Base-by-base conservation (phyloP, 805 yeast species). In the Candida corydali region DNA sequence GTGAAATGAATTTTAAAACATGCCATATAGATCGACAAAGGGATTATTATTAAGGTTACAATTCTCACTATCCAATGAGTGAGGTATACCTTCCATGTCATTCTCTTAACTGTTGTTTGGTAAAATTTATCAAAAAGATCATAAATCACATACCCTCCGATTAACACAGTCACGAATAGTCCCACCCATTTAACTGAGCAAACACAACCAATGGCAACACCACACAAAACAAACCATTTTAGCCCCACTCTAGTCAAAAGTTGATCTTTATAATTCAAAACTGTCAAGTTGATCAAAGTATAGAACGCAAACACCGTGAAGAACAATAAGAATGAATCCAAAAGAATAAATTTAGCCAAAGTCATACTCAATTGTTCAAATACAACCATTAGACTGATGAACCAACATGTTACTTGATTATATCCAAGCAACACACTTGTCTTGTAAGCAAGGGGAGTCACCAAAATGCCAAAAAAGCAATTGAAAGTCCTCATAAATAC, bases 181-280 rank as follows among this genome's bases (percentile, higher is more conserved):
- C 95, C 95, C 11, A 85, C 95, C 93, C 89, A 83, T 58, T 85
- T 85, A 8, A 83, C 86, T 29, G 88, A 80, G 49, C 89, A 83
- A 5, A 83, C 94, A 58, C 89, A 83, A 0, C 94, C 95, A 39
- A 85, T 73, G 5, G 84, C 75, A 1, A 79, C 17, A 8, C 94
- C 95, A 1, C 83, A 71, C 2, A 77, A 37, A 4, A 67, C 38
- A 57, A 81, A 60, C 88, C 88, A 82, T 5, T 49, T 39, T 12
- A 71, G 55, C 52, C 83, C 79, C 14, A 46, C 39, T 3, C 26
- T 9, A 0, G 73, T 46, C 38, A 75, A 61, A 33, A 77, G 69
- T 8, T 43, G 30, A 22, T 58, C 49, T 8, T 50, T 43, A 2
- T 52, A 36, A 47, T 77, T 67, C 41, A 76, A 57, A 9, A 56